A percentile compares a stretch with the other conserved stretches of the same genome.
These are phyloP conservation scores for Pseudodiploospora longispora DNA, from an alignment of 2,329 filamentous ascomycete species.

Conservation along the genomic window DNA sequence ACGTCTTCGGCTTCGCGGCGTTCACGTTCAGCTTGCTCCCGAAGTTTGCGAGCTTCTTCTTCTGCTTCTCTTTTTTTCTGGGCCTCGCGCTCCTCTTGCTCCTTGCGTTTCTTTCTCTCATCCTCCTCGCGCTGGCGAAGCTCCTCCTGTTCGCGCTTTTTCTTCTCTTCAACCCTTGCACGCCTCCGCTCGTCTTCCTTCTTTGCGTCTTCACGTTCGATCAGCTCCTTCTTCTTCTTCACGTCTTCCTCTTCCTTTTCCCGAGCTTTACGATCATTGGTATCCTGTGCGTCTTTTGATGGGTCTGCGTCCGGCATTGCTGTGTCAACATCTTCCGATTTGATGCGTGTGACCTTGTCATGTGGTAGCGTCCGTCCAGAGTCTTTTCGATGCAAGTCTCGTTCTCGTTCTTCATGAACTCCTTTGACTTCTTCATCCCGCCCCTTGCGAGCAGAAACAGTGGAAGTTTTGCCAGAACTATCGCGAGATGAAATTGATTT, in stretches of 20 bases:
- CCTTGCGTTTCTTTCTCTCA: constrained; percentile 22
- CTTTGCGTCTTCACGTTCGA: constrained; percentile 26
- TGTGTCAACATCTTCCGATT: constrained; percentile 47
- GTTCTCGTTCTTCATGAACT: constrained; percentile 23
- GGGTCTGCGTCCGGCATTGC: constrained; percentile 45
- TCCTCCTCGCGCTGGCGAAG: constrained; percentile 22
- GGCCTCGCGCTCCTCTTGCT: constrained; percentile 27
- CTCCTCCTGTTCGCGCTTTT: constrained; percentile 24
- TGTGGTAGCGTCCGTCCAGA: constrained; percentile 30
- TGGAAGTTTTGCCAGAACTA: constrained; percentile 22
- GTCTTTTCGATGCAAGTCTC: constrained; percentile 33
- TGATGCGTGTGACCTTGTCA: constrained; percentile 47
- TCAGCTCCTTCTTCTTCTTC: constrained; percentile 23
- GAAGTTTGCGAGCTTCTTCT: constrained; percentile 22
- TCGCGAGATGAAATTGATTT: constrained; percentile 37
- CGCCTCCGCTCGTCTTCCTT: constrained; percentile 23
- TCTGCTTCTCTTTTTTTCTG: constrained; percentile 30
- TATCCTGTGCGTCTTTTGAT: constrained; percentile 18
- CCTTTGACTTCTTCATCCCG: constrained; percentile 33
- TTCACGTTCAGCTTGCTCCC: constrained; percentile 27
- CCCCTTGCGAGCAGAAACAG: constrained; percentile 28
- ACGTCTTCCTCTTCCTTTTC: constrained; percentile 24
- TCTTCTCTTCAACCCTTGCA: constrained; percentile 27
- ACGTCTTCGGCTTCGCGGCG: constrained; percentile 29
- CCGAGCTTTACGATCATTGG: constrained; percentile 27